Percentiles rank a stretch among this genome's conserved stretches.
These are phyloP conservation scores for Amaranthus tricolor DNA, from an alignment of 179 eudicot species.

Conservation along the genomic window DNA sequence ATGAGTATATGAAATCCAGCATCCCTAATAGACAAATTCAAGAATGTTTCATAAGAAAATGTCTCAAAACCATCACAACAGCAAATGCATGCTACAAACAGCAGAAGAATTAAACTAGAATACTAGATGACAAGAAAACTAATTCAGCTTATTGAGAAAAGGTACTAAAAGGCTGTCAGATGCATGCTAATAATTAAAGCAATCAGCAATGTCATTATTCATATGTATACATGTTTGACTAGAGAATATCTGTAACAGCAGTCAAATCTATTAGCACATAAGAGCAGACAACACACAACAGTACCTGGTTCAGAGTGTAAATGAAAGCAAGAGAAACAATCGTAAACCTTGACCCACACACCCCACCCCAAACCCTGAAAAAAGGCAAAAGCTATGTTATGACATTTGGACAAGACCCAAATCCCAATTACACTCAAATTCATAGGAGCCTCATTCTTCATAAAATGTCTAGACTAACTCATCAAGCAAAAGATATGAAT, in stretches of 20 bases:
- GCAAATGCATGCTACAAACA: not conserved
- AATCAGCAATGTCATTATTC: not conserved
- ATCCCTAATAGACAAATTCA: slow-evolving; percentile 50
- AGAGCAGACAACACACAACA: not conserved
- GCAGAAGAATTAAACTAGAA: not conserved
- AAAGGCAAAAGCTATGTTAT: too few relatives aligned
- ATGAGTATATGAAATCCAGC: slow-evolving; percentile 96
- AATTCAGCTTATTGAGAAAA: not conserved
- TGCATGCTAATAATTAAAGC: not conserved
- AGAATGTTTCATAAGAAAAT: slow-evolving; percentile 1
- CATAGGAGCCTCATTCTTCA: slow-evolving; percentile 1
- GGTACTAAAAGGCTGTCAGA: not conserved
- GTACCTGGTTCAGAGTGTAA: not conserved
- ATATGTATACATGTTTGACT: not conserved
- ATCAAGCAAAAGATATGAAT: not conserved
- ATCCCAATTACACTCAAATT: too few relatives aligned
- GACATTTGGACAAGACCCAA: not conserved
- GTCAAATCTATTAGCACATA: not conserved
- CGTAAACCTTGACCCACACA: too few relatives aligned
- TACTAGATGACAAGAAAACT: too few relatives aligned
- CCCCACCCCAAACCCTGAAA: too few relatives aligned
- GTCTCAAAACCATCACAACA: not conserved
- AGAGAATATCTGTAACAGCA: not conserved
- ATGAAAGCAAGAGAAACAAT: not conserved
- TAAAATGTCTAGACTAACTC: not conserved